These are phyloP conservation scores for Coprinellus micaceus DNA, from an alignment of 768 basidiomycete genomes.

Conservation along the genomic window DNA sequence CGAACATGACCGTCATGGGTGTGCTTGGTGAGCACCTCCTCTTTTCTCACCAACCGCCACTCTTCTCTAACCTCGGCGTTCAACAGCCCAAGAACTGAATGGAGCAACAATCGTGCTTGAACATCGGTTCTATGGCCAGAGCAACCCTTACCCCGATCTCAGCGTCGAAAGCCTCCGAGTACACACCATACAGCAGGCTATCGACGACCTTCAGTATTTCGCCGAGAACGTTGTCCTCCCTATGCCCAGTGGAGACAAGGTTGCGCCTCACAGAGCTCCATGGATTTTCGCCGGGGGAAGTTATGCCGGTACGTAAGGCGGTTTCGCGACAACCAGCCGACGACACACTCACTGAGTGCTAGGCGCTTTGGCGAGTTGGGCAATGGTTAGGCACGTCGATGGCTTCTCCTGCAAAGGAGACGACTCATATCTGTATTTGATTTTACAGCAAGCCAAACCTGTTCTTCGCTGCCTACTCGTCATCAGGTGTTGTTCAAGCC, in stretches of 20 bases:
- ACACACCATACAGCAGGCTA: slow-evolving; percentile 71
- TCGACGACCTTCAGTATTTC: slow-evolving; percentile 71
- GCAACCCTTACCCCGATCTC: slow-evolving; percentile 64
- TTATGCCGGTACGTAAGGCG: slow-evolving; percentile 36
- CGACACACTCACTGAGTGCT: neutral
- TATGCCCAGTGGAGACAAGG: slow-evolving; percentile 59
- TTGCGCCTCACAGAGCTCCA: slow-evolving; percentile 52
- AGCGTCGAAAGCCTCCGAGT: slow-evolving; percentile 51
- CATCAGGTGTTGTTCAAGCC: slow-evolving; percentile 63
- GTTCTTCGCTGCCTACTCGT: slow-evolving; percentile 64
- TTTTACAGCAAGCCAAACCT: slow-evolving; percentile 50
- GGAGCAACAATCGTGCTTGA: slow-evolving; percentile 64
- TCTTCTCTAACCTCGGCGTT: neutral
- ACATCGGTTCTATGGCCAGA: slow-evolving; percentile 74
- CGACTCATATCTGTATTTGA: neutral
- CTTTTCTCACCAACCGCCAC: neutral
- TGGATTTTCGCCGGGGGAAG: slow-evolving; percentile 52
- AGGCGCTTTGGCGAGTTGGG: slow-evolving; percentile 54
- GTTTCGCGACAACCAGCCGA: neutral
- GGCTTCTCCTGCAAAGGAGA: neutral
- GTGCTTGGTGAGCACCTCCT: slow-evolving; percentile 40
- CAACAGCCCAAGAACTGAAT: slow-evolving; percentile 56
- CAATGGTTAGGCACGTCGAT: slow-evolving; percentile 57
- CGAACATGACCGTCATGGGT: slow-evolving; percentile 61
- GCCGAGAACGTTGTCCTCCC: slow-evolving; percentile 62